phyloP scores from a whole-genome alignment of 139 green algal genomes.

The Chlamydomonas urium region DNA sequence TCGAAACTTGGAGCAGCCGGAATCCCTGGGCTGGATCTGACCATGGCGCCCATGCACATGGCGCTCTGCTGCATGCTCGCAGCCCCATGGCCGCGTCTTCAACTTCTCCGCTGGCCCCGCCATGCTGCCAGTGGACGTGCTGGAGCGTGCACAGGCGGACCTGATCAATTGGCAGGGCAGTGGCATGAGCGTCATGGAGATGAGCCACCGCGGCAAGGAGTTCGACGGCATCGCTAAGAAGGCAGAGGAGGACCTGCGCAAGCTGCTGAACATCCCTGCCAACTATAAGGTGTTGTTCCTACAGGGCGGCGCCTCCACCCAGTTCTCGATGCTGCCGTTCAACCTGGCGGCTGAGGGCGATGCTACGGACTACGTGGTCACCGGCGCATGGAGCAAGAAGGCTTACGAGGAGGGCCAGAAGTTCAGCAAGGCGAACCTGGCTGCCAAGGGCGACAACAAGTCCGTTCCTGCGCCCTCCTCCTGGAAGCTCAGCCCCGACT shows the following conservation, averaged over 20 bases:
- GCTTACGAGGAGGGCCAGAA: conserved; percentile 84
- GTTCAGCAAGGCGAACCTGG: conserved; percentile 67
- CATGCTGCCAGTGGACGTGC: conserved; percentile 83
- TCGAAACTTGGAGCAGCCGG: no score
- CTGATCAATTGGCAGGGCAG: conserved; percentile 86
- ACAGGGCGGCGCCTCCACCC: conserved; percentile 76
- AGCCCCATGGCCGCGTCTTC: conserved; percentile 32
- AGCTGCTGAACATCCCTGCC: conserved; percentile 86
- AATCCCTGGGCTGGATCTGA: no score
- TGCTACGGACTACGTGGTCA: conserved; percentile 91
- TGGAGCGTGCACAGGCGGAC: conserved; percentile 88
- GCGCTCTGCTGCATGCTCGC: no score
- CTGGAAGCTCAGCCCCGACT: conserved; percentile 83
- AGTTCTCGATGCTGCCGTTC: conserved; percentile 91
- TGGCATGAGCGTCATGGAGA: conserved; percentile 98
- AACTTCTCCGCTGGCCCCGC: conserved; percentile 80
- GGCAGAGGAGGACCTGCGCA: conserved; percentile 89
- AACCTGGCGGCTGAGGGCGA: conserved; percentile 73
- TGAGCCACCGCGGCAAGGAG: conserved; percentile 95
- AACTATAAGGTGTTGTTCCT: conserved; percentile 96
- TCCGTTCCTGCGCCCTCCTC: conserved; percentile 58
- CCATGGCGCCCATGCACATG: background rate
- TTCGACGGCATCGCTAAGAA: conserved; percentile 87
- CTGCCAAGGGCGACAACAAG: conserved; percentile 84
- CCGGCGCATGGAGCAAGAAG: conserved; percentile 90